Evolutionary conservation across 805 yeast genomes (phyloP), one percentile per base, ranked within the genome.

Genomic region (Candida ovalis): DNA sequence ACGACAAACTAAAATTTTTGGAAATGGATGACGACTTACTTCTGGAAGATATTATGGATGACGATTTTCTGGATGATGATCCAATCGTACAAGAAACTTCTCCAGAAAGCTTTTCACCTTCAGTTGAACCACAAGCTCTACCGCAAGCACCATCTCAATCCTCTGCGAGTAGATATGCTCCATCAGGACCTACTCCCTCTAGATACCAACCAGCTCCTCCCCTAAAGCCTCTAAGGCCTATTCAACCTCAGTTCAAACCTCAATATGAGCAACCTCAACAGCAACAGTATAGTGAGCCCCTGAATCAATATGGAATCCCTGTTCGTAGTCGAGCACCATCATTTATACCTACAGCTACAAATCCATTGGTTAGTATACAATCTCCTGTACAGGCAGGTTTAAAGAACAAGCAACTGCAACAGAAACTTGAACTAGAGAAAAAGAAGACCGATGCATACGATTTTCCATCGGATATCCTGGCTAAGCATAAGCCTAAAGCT

Each of bases 391-490:
- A 30, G 17, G 39, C 38, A 4, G 10, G 21, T 21, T 18, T n/a
- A 10, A 36, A 49, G 32, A 57, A 51, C 35, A 46, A 49, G 22
- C 47, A 52, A 10, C 38, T 61, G 6, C 48, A 53, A 7, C 42
- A 57, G 47, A 69, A 71, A 42, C 59, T 80, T 17, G 71, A 70
- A 45, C 66, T 64, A n/a, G 70, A 70, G 36, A 82, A 82, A 62
- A 76, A 77, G 56, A 82, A 80, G 60, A 77, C 83, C n/a, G 88
- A 84, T 66, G 89, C 90, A 0, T 86, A 84, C 56, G 94, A 86
- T 59, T 84, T 86, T 58, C 92, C 92, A 1, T 67, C 71, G 19
- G 80, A 73, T 40, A 61, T 86, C 40, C 66, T 84, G 12, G 67
- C 75, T 1, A 71, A 68, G 21, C 71, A 58, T 25, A 51, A 55